phyloP scores from a whole-genome alignment of 495 filamentous ascomycete genomes.

The Talaromyces proteolyticus region DNA sequence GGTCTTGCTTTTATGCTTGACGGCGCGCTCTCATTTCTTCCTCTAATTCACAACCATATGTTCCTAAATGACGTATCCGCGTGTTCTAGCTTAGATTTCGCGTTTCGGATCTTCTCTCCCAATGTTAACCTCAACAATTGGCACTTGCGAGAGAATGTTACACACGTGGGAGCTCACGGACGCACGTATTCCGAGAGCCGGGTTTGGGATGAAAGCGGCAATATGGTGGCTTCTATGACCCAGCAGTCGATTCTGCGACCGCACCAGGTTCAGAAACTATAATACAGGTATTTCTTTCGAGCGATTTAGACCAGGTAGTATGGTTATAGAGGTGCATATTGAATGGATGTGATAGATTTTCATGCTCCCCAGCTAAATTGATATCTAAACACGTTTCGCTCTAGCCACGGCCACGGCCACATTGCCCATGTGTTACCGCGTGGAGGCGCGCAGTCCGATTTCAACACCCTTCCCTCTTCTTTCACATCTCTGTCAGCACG shows the following conservation, averaged over 20 bases:
- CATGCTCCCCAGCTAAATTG: too few species aligned
- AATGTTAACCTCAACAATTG: neutral
- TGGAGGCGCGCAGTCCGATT: too few species aligned
- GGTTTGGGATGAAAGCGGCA: neutral
- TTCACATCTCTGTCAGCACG: too few species aligned
- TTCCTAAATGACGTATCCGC: neutral
- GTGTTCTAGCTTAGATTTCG: neutral
- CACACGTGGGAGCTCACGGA: neutral
- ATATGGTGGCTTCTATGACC: neutral
- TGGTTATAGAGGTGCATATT: too few species aligned
- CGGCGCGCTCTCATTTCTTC: neutral
- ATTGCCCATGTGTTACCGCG: too few species aligned
- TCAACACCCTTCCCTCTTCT: too few species aligned
- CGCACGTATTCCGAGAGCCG: neutral
- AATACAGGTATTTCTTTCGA: neutral
- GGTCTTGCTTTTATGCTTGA: neutral
- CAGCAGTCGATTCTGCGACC: neutral
- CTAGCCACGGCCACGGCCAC: too few species aligned
- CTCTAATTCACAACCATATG: neutral
- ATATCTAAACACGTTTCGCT: too few species aligned
- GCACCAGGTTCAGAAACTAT: neutral
- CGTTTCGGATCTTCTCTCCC: neutral
- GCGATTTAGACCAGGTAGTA: too few species aligned
- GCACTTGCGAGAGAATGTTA: neutral
- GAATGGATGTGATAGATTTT: too few species aligned